Conservation (phyloP, 2,329 filamentous ascomycete species). For the Penicillium sp. region DNA sequence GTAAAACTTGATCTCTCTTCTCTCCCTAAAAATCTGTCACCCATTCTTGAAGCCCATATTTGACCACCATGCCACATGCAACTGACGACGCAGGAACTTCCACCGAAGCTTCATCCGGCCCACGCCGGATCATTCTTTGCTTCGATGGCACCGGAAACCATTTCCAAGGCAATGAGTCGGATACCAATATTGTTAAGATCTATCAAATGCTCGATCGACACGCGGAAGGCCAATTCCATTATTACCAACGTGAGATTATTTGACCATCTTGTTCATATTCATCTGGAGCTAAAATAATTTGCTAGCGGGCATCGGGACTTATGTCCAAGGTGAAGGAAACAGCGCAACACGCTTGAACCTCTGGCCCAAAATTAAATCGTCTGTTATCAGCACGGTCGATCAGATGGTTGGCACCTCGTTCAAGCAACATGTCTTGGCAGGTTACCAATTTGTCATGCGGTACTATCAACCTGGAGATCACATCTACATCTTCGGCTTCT, state of each 20-base stretch:
- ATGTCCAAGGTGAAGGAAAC: constrained; percentile 28
- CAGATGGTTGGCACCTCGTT: constrained; percentile 79
- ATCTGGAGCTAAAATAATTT: no score
- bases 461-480: constrained; percentile 65
- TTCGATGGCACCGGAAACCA: constrained; percentile 53
- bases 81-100: constrained; percentile 26
- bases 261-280: no score
- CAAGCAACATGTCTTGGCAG: constrained; percentile 80
- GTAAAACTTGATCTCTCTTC: no score
- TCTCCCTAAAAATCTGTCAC: neutral
- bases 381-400: constrained; percentile 55
- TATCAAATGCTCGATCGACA: constrained; percentile 50
- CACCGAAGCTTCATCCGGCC: neutral
- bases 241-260: constrained; percentile 42
- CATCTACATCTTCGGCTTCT: constrained; percentile 77
- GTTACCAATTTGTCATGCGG: constrained; percentile 80
- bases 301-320: constrained; percentile 47
- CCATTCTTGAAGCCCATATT: neutral
- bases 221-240: constrained; percentile 44
- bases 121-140: constrained; percentile 44
- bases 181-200: constrained; percentile 53
- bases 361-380: constrained; percentile 58
- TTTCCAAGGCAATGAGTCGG: constrained; percentile 48
- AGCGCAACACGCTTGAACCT: constrained; percentile 30
- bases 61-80: constrained; percentile 5